A percentile compares a stretch with the other conserved stretches of the same genome.
Evolutionary conservation across 1,139 yeast species (phyloP).

Genomic region (Lodderomyces orthopsilosis): DNA sequence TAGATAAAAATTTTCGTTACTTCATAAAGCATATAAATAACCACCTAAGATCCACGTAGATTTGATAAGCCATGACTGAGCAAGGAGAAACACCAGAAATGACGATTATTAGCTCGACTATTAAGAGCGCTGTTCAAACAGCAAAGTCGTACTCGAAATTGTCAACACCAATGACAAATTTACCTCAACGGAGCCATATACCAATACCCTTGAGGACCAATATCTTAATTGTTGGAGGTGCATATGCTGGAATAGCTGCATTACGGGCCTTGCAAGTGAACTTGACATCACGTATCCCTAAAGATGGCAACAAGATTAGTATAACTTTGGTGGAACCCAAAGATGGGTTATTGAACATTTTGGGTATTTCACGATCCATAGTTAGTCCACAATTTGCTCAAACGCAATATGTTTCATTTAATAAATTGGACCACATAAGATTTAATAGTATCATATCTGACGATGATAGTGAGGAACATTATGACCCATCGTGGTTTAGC

Average conservation of each 20-base stretch:
- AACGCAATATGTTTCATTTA: constrained; percentile 38
- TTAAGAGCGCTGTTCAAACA: background rate
- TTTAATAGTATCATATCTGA: constrained; percentile 27
- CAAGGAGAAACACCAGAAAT: background rate
- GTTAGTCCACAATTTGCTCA: constrained; percentile 47
- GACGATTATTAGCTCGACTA: background rate
- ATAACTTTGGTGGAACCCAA: constrained; percentile 50
- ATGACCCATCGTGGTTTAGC: constrained; percentile 7
- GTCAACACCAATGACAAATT: background rate
- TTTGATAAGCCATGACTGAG: background rate
- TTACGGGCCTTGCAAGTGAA: constrained; percentile 34
- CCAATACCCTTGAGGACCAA: constrained; percentile 23
- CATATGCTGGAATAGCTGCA: constrained; percentile 50
- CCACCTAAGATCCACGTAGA: background rate
- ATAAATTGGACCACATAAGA: constrained; percentile 27
- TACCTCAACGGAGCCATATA: constrained; percentile 10
- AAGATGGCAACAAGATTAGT: constrained; percentile 19
- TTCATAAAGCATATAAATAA: background rate
- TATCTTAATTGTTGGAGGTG: constrained; percentile 51
- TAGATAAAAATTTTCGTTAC: constrained; percentile 7
- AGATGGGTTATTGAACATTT: constrained; percentile 49
- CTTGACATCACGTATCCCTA: constrained; percentile 15
- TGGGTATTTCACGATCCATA: constrained; percentile 51
- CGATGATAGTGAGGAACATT: constrained; percentile 7
- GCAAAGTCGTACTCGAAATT: background rate